phyloP scores from a whole-genome alignment of 1,284 basidiomycete genomes.

The Thelephora terrestris region DNA sequence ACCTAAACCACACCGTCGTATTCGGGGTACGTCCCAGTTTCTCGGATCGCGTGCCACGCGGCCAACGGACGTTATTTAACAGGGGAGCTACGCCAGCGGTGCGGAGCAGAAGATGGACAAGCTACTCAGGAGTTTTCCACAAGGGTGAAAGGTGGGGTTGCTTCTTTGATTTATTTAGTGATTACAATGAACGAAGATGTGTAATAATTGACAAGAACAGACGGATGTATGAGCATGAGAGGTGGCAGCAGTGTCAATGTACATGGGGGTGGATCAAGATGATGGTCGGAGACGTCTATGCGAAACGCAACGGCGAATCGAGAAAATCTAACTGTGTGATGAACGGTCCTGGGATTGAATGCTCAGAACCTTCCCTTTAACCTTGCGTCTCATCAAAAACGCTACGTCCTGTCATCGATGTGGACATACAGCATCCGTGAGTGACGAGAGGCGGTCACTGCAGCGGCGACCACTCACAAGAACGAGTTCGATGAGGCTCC shows the following conservation, averaged over 20 bases:
- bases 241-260: too few species aligned
- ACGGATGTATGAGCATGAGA: too few species aligned
- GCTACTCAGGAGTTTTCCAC: slow-evolving; percentile 28
- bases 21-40: slow-evolving; percentile 47
- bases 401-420: neutral
- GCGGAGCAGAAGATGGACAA: slow-evolving; percentile 46
- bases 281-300: too few species aligned
- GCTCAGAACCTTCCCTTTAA: neutral
- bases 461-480: neutral
- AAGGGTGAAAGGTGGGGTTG: neutral
- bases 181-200: too few species aligned
- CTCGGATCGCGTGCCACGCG: neutral
- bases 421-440: neutral
- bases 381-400: neutral
- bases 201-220: too few species aligned
- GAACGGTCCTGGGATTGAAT: too few species aligned
- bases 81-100: slow-evolving; percentile 51
- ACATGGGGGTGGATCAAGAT: too few species aligned
- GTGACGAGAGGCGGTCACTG: neutral
- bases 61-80: neutral
- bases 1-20: slow-evolving; percentile 72
- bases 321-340: too few species aligned
- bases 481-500: neutral
- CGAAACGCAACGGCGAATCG: too few species aligned
- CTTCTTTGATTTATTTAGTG: too few species aligned